Evolutionary conservation across 225 moss, liverwort and hornwort species (phyloP).

Genomic region (Asterella californica): DNA sequence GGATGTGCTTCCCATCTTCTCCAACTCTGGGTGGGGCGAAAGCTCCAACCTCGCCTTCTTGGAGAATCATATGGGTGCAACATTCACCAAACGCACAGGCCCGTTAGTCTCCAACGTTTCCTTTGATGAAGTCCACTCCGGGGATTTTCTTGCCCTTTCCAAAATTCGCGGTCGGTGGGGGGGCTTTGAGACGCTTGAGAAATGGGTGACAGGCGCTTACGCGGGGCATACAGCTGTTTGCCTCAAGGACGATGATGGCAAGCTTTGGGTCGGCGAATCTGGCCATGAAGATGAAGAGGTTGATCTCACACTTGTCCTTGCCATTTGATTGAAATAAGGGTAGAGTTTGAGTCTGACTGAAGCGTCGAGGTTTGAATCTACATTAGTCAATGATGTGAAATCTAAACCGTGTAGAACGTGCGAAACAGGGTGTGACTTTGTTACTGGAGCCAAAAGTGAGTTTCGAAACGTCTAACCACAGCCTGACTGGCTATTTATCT

Average conservation of each 20-base stretch:
- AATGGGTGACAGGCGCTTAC: conserved; percentile 73
- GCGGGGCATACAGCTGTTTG: conserved; percentile 68
- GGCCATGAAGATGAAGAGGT: conserved; percentile 62
- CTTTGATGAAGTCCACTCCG: conserved; percentile 46
- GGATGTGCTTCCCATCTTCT: conserved; percentile 70
- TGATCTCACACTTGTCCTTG: neutral
- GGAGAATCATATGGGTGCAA: conserved; percentile 53
- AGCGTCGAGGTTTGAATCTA: too few species aligned
- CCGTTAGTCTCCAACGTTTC: conserved; percentile 52
- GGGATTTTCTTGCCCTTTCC: conserved; percentile 65
- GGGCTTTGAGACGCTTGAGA: conserved; percentile 68
- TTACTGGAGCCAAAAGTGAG: neutral
- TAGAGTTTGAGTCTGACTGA: neutral
- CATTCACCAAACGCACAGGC: conserved; percentile 39
- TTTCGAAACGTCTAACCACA: neutral
- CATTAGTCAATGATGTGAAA: too few species aligned
- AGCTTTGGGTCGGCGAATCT: conserved; percentile 67
- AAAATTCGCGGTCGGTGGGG: conserved; percentile 70
- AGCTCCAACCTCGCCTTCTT: conserved; percentile 59
- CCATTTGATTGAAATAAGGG: too few species aligned
- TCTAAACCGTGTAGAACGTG: too few species aligned
- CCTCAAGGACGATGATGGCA: conserved; percentile 52
- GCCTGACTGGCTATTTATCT: neutral
- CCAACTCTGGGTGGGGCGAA: conserved; percentile 63
- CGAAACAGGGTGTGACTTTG: neutral